Evolutionary conservation across 257 asterid genomes (phyloP), one percentile per base, ranked within the genome.

Genomic region (Paraleonurus japonicus): DNA sequence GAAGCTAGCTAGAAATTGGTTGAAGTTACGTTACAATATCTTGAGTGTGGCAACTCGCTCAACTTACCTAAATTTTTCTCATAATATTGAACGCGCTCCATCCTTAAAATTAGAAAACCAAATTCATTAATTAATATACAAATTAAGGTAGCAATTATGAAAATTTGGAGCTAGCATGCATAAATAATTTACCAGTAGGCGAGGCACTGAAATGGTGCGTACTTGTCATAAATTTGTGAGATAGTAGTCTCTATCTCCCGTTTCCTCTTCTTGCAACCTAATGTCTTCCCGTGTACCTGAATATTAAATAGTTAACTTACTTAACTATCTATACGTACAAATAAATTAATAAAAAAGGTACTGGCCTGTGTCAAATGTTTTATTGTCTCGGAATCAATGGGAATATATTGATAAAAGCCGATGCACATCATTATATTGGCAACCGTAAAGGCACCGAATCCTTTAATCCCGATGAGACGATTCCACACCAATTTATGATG

Each of bases 141-240:
- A n/a, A n/a, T n/a, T n/a, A n/a, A n/a, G n/a, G n/a, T n/a, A n/a
- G n/a, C n/a, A n/a, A n/a, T n/a, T n/a, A n/a, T n/a, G n/a, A n/a
- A n/a, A n/a, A n/a, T n/a, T n/a, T n/a, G n/a, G n/a, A n/a, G n/a
- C n/a, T n/a, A n/a, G n/a, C n/a, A n/a, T n/a, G n/a, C n/a, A n/a
- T n/a, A n/a, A n/a, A n/a, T n/a, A n/a, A n/a, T n/a, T n/a, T n/a
- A n/a, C 92, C 94, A 87, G 77, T 81, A 87, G 1, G 72, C 81
- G 58, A 87, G 20, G 77, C 89, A 81, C 47, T 85, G 86, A 55
- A 76, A 87, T 22, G 94, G 94, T 23, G 79, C 84, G 48, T 69
- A 87, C 58, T 60, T 61, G 69, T 63, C 79, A 32, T 83, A 87
- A 4, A 83, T 68, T 57, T 84, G 53, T 20, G 65, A 71, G 33